Evolutionary conservation across 257 asterid species (phyloP), one percentile per base, ranked within the genome.

Genomic region (Solanum neorickii): DNA sequence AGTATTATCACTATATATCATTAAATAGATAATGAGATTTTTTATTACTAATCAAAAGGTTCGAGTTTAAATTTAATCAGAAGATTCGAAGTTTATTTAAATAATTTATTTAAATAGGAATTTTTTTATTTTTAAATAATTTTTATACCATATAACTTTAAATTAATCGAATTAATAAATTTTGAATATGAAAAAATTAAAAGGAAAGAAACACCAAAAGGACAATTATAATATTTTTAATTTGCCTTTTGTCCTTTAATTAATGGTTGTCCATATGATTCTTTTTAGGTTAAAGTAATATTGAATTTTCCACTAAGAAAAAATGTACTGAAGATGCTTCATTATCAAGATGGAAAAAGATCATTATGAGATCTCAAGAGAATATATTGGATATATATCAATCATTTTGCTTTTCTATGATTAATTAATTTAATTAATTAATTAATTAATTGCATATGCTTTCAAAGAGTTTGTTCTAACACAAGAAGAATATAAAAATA

Each of bases 201-300:
- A 31, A 70, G 21, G 20, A 15, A 70, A 31, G 20, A 31, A 68
- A 68, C 12, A 70, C 14, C 42, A 15, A 70, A 70, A 70, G 44
- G 3, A 31, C n/a, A 4, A 20, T 14, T 21, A 20, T 73, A 73
- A 35, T 73, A 73, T 73, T 73, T 33, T 35, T 73, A 35, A 20
- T 73, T 73, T 73, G 10, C 29, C 21, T 20, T 18, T 73, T 20
- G 7, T 35, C n/a, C 23, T 29, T 29, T 18, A 70, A 31, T 35
- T 73, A 37, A 35, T 37, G 49, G 41, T 37, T 12, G 13, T 73
- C 82, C 44, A 18, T 73, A 37, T 13, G 73, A 66, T 89, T 89
- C 89, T 82, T 76, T 88, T 84, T 87, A 78, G 89, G 87, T 73
- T 87, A 88, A 52, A 72, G 75, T 83, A 66, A 59, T 33, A 52